Conservation (phyloP, 768 basidiomycete genomes). For the Auriculariales sp. region DNA sequence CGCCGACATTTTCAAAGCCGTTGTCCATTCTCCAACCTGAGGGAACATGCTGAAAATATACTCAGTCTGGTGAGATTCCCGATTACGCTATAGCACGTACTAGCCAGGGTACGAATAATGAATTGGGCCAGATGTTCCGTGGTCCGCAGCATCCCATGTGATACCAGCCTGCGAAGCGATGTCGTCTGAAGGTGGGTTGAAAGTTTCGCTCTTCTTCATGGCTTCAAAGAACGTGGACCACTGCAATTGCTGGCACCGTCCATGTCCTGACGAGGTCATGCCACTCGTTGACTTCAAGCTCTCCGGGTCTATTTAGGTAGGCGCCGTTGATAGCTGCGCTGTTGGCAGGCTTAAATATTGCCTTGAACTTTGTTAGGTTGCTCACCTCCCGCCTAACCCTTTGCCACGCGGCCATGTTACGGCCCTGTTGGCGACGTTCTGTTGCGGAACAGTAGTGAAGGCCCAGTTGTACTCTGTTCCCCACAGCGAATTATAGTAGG, state of each 20-base stretch:
- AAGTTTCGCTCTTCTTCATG: slow-evolving; percentile 41
- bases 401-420: slow-evolving; percentile 50
- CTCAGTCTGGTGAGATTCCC: background rate
- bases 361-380: no score
- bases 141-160: slow-evolving; percentile 26
- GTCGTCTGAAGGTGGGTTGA: slow-evolving; percentile 31
- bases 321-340: slow-evolving; percentile 49
- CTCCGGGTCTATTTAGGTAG: slow-evolving; percentile 43
- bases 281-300: slow-evolving; percentile 34
- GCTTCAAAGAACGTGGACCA: slow-evolving; percentile 31
- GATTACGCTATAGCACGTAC: background rate
- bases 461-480: slow-evolving; percentile 39
- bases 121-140: slow-evolving; percentile 39
- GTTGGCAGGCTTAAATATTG: no score
- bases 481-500: slow-evolving; percentile 38
- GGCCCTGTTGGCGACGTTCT: slow-evolving; percentile 25
- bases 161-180: slow-evolving; percentile 29
- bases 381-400: slow-evolving; percentile 46
- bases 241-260: slow-evolving; percentile 22
- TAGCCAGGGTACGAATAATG: slow-evolving; percentile 20
- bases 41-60: background rate
- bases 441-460: slow-evolving; percentile 35
- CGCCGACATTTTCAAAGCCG: background rate
- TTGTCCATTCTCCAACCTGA: background rate
- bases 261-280: slow-evolving; percentile 24